Evolutionary conservation across 129 eudicot genomes (phyloP), one percentile per base, ranked within the genome.

Genomic region (Gnaphalium uliginosum): DNA sequence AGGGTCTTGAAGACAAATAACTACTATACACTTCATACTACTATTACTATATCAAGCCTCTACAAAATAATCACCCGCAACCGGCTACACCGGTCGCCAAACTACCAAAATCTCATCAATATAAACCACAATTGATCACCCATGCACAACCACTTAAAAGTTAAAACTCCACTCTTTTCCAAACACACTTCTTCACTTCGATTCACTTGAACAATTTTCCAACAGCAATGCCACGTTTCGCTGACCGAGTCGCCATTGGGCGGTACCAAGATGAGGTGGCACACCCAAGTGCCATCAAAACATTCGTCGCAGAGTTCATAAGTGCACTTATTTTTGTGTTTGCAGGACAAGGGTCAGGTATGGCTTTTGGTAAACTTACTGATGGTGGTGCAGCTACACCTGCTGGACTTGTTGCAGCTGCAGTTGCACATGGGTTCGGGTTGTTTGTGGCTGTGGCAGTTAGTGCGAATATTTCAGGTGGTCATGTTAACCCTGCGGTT

Each of bases 401-500:
- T 2, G 27, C 88, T 13, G 90, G 90, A 8, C 83, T 83, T n/a
- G 79, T 86, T 14, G 80, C 86, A 7, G 86, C 88, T 4, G 88
- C 90, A 2, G 22, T 86, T 19, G 82, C 90, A 0, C 90, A 86
- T 71, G 90, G 32, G 39, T 72, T 86, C 17, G 90, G 86, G 2
- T 32, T 86, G 63, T 86, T 86, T 27, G 90, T 86, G 24, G 90
- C 88, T 13, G 90, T 86, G 8, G 32, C 88, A 0, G 64, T 84
- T n/a, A 81, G 33, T 1, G 86, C 88, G 29, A 86, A 86, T 51
- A 68, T 86, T 61, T 86, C 90, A 67, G 90, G 90, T 15, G 90
- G 90, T 46, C 90, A 86, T 48, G 90, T 86, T 25, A 86, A 86
- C 82, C 90, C 90, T n/a, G 90, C 90, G 5, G 90, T 86, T 18